Evolutionary conservation across 805 yeast species (phyloP), one percentile per base, ranked within the genome.

Genomic region (Phaffomyces thermotolerans): DNA sequence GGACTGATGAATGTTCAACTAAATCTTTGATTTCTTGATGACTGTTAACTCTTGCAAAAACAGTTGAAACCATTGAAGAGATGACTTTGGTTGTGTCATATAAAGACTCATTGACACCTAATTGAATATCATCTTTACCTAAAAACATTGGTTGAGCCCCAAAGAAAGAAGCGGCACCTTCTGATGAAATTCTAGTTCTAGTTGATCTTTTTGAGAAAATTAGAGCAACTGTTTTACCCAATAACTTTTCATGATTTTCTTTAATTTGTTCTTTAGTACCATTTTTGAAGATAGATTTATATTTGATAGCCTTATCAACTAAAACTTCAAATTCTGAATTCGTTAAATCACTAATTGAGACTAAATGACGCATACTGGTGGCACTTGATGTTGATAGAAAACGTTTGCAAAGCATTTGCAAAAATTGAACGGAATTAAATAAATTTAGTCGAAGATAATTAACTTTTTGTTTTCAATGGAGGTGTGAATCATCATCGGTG

Each of bases 131-230:
- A 53, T 90, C 96, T 55, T 84, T 88, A 40, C 99, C 98, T 52
- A 93, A 71, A 58, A 93, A 93, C 93, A 93, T 84, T 12, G 99
- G 96, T 54, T 83, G 93, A 7, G 90, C 98, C 17, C 98, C 98
- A 52, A 91, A 84, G 60, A 84, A 89, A 3, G 85, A 75, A 12
- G 90, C 85, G 14, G 99, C 99, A 40, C 95, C 97, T 62, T 93
- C 99, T 10, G 90, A 74, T 22, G 96, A 88, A 33, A 93, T 78
- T 65, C 99, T 79, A 22, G 99, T 93, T 65, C 99, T 77, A 22
- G 99, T 93, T 7, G 96, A 87, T 64, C 99, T 79, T 62, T 93
- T 93, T 45, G 88, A 76, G 65, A 93, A 93, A 37, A 93, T 62
- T 57, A 93, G 65, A 1, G 97, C 88, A 23, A 87, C 80, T 3